These are phyloP conservation scores for Sporisorium exsertum DNA, from an alignment of 1,284 basidiomycete genomes.

Conservation along the genomic window DNA sequence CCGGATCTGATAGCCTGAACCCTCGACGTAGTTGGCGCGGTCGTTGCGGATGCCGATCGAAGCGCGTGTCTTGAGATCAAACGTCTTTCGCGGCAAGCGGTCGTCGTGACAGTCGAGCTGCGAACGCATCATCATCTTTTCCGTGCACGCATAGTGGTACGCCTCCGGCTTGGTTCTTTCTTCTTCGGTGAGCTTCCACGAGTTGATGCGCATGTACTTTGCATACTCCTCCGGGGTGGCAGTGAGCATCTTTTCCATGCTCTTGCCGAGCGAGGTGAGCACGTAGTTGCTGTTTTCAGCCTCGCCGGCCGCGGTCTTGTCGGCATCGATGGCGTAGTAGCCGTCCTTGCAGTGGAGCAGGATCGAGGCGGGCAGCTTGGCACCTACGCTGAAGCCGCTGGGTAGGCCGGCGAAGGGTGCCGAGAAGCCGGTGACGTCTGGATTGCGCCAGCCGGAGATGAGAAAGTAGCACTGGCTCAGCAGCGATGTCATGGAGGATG, in stretches of 20 bases:
- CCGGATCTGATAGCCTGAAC: slow-evolving; percentile 67
- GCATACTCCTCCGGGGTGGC: slow-evolving; percentile 77
- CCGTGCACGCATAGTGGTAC: slow-evolving; percentile 73
- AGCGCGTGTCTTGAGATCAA: slow-evolving; percentile 96
- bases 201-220: slow-evolving; percentile 73
- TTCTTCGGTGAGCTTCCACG: slow-evolving; percentile 62
- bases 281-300: slow-evolving; percentile 66
- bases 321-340: slow-evolving; percentile 83
- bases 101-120: slow-evolving; percentile 89
- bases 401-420: slow-evolving; percentile 75
- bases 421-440: slow-evolving; percentile 66
- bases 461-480: slow-evolving; percentile 87
- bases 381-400: slow-evolving; percentile 80
- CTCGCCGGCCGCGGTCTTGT: slow-evolving; percentile 70
- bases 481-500: slow-evolving; percentile 88
- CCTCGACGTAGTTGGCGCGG: slow-evolving; percentile 80
- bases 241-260: slow-evolving; percentile 91
- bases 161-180: slow-evolving; percentile 70
- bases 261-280: slow-evolving; percentile 76
- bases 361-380: slow-evolving; percentile 82
- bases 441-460: slow-evolving; percentile 66
- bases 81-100: slow-evolving; percentile 86
- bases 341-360: slow-evolving; percentile 73
- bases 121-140: slow-evolving; percentile 88
- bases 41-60: slow-evolving; percentile 87